These are phyloP conservation scores for Umbelopsis vinacea DNA, from an alignment of 192 early-diverging fungal genomes.

Conservation along the genomic window DNA sequence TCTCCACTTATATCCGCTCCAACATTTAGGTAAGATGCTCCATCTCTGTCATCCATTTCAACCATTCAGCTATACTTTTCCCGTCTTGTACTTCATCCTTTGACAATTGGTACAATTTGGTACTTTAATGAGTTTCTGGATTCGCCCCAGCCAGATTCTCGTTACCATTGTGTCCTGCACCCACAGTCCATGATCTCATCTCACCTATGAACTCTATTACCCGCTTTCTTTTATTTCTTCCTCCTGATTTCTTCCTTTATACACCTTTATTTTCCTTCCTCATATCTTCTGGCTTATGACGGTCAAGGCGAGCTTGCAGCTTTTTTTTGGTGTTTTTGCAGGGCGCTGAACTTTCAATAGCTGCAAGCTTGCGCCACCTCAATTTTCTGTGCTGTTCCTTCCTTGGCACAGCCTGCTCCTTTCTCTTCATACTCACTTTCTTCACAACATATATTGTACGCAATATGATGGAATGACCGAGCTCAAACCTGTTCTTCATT, in stretches of 20 bases:
- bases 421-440: background rate
- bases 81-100: background rate
- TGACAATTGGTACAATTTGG: background rate
- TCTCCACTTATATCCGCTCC: conserved; percentile 22
- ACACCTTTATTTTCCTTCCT: background rate
- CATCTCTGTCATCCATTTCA: conserved; percentile 15
- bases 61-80: background rate
- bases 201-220: background rate
- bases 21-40: conserved; percentile 23
- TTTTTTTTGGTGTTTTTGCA: no score
- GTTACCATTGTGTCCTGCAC: background rate
- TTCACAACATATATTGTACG: background rate
- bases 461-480: background rate
- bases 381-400: conserved; percentile 16
- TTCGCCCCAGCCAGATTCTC: conserved; percentile 3
- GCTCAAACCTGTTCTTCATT: no score
- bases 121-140: conserved; percentile 7
- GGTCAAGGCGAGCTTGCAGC: no score
- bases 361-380: conserved; percentile 25
- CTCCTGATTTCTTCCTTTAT: background rate
- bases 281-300: background rate
- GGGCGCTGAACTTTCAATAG: background rate
- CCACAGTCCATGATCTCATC: conserved; percentile 7
- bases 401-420: conserved; percentile 12
- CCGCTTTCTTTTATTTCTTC: background rate